Conservation (phyloP, 495 filamentous ascomycete genomes). For the Xylaria sp. region DNA sequence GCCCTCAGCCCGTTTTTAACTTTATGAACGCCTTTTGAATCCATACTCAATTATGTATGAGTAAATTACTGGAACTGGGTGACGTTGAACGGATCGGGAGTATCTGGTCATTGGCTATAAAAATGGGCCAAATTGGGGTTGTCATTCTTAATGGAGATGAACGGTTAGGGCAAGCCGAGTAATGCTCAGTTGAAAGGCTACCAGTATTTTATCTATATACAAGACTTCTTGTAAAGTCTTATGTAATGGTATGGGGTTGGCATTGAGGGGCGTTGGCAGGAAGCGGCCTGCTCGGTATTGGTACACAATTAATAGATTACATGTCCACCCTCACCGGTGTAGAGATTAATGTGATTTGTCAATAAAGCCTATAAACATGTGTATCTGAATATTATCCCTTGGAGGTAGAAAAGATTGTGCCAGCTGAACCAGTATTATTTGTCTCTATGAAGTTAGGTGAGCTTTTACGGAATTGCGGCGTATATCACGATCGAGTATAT, state of each 20-base stretch:
- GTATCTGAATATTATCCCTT: not conserved
- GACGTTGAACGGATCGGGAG: not conserved
- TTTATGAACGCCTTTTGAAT: not conserved
- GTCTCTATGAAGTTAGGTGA: not conserved
- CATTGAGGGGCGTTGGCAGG: constrained; percentile 26
- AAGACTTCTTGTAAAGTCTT: constrained; percentile 17
- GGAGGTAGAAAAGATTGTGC: not conserved
- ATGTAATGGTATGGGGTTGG: constrained; percentile 27
- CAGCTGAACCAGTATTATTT: not conserved
- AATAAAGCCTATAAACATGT: not conserved
- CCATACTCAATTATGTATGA: not conserved
- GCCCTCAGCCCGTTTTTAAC: constrained; percentile 23
- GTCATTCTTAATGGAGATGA: not conserved
- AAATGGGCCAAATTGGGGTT: not conserved
- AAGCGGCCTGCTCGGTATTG: constrained; percentile 14
- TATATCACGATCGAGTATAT: not conserved
- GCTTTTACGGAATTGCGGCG: not conserved
- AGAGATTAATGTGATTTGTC: not conserved
- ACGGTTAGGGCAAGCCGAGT: not conserved
- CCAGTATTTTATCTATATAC: constrained; percentile 3
- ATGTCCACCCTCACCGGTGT: no score
- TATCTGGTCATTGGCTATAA: not conserved
- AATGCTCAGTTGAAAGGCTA: constrained; percentile 1
- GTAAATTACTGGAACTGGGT: not conserved
- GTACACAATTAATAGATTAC: constrained; percentile 24